Percentiles rank a stretch among this genome's conserved stretches.
These are phyloP conservation scores for Pezicula radicicola DNA, from an alignment of 2,329 filamentous ascomycete genomes.

Conservation along the genomic window DNA sequence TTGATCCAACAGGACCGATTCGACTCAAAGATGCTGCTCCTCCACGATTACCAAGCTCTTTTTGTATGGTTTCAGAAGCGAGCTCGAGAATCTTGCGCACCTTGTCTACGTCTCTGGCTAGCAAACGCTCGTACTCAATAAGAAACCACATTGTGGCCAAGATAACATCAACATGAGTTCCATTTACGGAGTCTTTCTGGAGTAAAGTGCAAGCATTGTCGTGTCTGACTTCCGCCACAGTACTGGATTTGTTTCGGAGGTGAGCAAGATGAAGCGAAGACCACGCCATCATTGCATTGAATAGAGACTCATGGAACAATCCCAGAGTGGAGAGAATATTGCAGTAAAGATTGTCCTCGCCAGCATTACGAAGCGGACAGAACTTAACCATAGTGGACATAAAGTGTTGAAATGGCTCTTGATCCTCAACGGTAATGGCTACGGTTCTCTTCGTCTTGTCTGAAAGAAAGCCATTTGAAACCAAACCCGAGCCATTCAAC, in stretches of 20 bases:
- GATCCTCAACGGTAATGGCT: neutral
- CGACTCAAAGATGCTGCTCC: neutral
- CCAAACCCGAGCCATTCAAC: neutral
- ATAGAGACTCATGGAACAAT: neutral
- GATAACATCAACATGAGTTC: neutral
- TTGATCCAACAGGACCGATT: neutral
- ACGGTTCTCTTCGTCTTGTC: neutral
- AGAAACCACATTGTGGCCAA: conserved; percentile 1
- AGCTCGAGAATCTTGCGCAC: neutral
- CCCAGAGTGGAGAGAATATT: neutral
- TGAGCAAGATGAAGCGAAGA: neutral
- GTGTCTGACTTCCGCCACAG: neutral
- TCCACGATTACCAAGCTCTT: neutral
- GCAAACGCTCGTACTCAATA: neutral
- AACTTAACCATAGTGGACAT: neutral
- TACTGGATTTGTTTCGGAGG: neutral
- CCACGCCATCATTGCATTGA: conserved; percentile 1
- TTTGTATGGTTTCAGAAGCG: neutral
- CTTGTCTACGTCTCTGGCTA: neutral
- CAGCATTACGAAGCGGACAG: neutral
- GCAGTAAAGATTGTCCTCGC: neutral
- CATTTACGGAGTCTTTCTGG: neutral
- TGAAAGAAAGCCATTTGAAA: neutral
- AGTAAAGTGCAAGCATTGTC: neutral
- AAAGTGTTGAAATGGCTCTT: neutral